Evolutionary conservation across 1,284 basidiomycete genomes (phyloP), one percentile per base, ranked within the genome.

Genomic region (Cryptococcus neoformans): DNA sequence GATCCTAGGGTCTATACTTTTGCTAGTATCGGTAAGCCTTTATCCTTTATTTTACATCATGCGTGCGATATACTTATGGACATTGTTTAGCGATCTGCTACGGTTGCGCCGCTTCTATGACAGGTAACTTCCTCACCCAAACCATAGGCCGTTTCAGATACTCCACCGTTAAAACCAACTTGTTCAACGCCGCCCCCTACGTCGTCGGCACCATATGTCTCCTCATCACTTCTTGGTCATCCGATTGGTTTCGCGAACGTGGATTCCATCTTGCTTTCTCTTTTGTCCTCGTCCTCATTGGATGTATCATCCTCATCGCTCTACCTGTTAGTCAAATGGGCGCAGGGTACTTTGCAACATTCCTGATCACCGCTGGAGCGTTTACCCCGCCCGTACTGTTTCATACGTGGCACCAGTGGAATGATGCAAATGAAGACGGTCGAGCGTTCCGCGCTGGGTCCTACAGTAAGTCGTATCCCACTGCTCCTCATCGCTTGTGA

Each of bases 231-330:
- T 80, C 82, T 12, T 81, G 81, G 66, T 81, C 81, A 6, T 83
- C 83, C 1, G 83, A 85, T 65, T 77, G 80, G 67, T 81, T 79
- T 53, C 74, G 81, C 44, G 81, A 83, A 77, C 82, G 82, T 69
- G 79, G 55, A 28, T 50, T 60, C 8, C 74, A 76, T 61, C 64
- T 74, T 49, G 59, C 64, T 44, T 38, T 58, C 12, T 62, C 71
- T n/a, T 12, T 36, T 36, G 21, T 41, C 17, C 76, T 79, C 28
- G 80, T 78, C 34, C 65, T 65, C 1, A 56, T 58, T 28, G 62
- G 62, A 7, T 54, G 48, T 46, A 41, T 63, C 49, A 59, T 56
- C 38, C 59, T 63, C 35, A 57, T 49, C n/a, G 54, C 51, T 35
- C 51, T 68, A 11, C 62, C 64, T n/a, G 55, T 61, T 44, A 60